Conservation (phyloP, 2,329 filamentous ascomycete genomes). For the Fusarium palustre region DNA sequence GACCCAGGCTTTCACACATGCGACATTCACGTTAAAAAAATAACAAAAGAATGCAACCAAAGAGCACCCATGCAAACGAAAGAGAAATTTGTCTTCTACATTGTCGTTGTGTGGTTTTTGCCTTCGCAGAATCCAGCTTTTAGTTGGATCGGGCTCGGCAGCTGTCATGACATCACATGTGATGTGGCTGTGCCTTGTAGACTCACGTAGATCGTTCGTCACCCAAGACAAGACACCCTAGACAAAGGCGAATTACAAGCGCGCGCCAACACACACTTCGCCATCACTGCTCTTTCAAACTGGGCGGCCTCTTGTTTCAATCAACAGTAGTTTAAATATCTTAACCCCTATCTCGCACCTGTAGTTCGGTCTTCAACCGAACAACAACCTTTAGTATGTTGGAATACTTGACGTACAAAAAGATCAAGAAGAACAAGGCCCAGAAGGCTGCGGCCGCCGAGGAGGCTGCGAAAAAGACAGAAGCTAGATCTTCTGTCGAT, state of each 20-base stretch:
- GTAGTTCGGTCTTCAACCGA: background rate
- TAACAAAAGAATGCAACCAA: background rate
- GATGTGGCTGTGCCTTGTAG: slow-evolving; percentile 49
- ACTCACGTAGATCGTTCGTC: slow-evolving; percentile 24
- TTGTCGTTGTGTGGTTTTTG: background rate
- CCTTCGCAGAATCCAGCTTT: slow-evolving; percentile 2
- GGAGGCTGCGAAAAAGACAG: slow-evolving; percentile 35
- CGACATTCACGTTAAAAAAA: background rate
- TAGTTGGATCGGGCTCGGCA: slow-evolving; percentile 3
- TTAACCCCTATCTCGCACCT: background rate
- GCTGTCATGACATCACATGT: slow-evolving; percentile 50
- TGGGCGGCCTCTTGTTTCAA: slow-evolving; percentile 39
- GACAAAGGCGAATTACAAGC: slow-evolving; percentile 44
- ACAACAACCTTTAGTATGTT: slow-evolving; percentile 59
- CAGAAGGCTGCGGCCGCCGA: slow-evolving; percentile 57
- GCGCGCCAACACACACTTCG: slow-evolving; percentile 41
- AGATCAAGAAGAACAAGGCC: slow-evolving; percentile 69
- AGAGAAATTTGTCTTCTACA: background rate
- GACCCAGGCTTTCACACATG: background rate
- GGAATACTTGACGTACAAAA: slow-evolving; percentile 72
- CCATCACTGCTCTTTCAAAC: slow-evolving; percentile 13
- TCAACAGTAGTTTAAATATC: slow-evolving; percentile 24
- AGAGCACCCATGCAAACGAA: background rate
- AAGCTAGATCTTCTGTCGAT: slow-evolving; percentile 30
- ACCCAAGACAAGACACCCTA: slow-evolving; percentile 39